A percentile compares a stretch with the other conserved stretches of the same genome.
Evolutionary conservation across 1,284 basidiomycete genomes (phyloP).

Genomic region (Naganishia cerealis): DNA sequence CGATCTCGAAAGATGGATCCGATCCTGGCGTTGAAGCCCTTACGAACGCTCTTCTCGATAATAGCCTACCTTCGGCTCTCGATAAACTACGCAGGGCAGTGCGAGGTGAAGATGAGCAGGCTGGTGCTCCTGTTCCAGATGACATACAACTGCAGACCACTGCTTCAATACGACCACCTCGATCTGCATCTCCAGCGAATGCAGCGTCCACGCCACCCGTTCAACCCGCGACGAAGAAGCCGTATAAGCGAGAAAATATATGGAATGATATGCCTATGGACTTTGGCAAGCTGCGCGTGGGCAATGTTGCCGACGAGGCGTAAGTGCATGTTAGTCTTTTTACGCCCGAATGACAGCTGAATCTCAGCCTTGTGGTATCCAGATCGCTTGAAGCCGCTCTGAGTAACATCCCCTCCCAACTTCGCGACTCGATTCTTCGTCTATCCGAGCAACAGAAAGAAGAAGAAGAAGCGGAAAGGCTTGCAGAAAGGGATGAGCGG

Average conservation of each 20-base stretch:
- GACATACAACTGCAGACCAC: neutral
- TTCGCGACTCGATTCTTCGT: slow-evolving; percentile 76
- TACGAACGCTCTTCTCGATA: slow-evolving; percentile 48
- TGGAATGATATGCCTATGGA: slow-evolving; percentile 73
- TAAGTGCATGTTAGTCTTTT: slow-evolving; percentile 43
- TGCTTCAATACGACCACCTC: neutral
- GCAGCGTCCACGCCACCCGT: neutral
- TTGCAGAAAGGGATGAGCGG: slow-evolving; percentile 48
- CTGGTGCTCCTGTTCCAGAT: neutral
- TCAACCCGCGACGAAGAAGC: slow-evolving; percentile 38
- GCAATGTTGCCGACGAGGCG: slow-evolving; percentile 59
- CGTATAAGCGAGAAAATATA: slow-evolving; percentile 64
- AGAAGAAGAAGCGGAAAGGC: slow-evolving; percentile 65
- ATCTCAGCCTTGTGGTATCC: slow-evolving; percentile 33
- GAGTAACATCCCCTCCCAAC: slow-evolving; percentile 65
- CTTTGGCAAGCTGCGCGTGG: slow-evolving; percentile 61
- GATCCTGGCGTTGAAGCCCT: slow-evolving; percentile 47
- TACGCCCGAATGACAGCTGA: neutral
- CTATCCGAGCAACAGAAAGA: slow-evolving; percentile 68
- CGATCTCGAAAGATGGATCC: slow-evolving; percentile 34
- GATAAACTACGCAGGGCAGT: slow-evolving; percentile 41
- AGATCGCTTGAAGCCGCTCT: slow-evolving; percentile 49
- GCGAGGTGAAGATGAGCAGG: neutral
- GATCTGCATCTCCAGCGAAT: neutral
- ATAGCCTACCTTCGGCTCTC: slow-evolving; percentile 45